phyloP scores from a whole-genome alignment of 805 yeast species.

The Saccharomycopsis sp. region DNA sequence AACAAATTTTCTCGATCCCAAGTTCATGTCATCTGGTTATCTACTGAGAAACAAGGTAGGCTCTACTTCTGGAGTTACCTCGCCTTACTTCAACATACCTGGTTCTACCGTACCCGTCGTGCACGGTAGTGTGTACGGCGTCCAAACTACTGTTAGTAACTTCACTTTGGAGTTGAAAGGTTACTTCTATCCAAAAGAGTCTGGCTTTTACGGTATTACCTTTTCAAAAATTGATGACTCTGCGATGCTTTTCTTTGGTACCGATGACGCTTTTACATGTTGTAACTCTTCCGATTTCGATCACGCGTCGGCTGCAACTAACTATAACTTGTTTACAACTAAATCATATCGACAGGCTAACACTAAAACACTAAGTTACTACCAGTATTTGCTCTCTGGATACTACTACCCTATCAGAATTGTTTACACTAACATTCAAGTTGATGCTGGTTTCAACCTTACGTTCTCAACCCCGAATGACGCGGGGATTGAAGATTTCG shows the following conservation, averaged over 20 bases:
- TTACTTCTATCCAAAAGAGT: conserved; percentile 25
- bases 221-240: conserved; percentile 29
- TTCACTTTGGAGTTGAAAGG: conserved; percentile 26
- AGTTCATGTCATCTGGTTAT: conserved; percentile 1
- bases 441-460: conserved; percentile 21
- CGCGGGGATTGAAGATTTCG: neutral
- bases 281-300: conserved; percentile 21
- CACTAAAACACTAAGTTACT: neutral
- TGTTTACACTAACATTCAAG: conserved; percentile 23
- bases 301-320: neutral
- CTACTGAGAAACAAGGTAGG: neutral
- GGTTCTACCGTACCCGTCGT: neutral
- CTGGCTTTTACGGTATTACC: conserved; percentile 29
- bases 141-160: conserved; percentile 21
- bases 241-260: conserved; percentile 30
- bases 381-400: conserved; percentile 23
- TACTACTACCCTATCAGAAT: conserved; percentile 28
- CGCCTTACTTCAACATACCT: neutral
- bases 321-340: neutral
- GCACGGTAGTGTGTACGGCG: conserved; percentile 20
- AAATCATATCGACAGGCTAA: neutral
- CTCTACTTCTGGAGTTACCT: neutral
- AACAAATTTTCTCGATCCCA: neutral
- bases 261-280: conserved; percentile 32
- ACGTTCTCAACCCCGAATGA: conserved; percentile 6